phyloP scores from a whole-genome alignment of 2,329 filamentous ascomycete genomes.

The Aspergillus clavatus region DNA sequence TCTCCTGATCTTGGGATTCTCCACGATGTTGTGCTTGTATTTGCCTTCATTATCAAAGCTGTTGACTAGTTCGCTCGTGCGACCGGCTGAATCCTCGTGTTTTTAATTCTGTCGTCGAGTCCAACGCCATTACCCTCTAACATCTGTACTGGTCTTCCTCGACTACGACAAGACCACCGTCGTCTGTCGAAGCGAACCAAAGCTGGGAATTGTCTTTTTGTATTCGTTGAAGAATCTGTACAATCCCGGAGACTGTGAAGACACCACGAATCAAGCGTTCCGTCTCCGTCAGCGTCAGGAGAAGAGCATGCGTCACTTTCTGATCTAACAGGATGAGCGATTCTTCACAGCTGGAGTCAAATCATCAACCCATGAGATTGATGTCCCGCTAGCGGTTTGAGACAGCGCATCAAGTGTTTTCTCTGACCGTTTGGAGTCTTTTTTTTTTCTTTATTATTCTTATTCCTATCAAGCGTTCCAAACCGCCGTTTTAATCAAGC shows the following conservation, averaged over 20 bases:
- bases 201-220: neutral
- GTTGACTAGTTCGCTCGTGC: constrained; percentile 8
- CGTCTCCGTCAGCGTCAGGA: constrained; percentile 3
- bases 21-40: constrained; percentile 12
- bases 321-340: constrained; percentile 17
- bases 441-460: neutral
- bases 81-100: constrained; percentile 6
- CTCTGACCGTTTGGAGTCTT: neutral
- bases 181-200: constrained; percentile 5
- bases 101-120: neutral
- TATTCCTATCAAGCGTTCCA: neutral
- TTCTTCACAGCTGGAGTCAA: constrained; percentile 2
- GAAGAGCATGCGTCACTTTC: constrained; percentile 11
- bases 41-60: neutral
- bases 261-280: too few relatives aligned
- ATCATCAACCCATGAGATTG: neutral
- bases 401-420: neutral
- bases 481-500: neutral
- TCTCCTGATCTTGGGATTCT: neutral
- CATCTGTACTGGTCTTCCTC: neutral
- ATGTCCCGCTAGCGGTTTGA: neutral
- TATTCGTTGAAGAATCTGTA: constrained; percentile 2
- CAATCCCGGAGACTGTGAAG: neutral
- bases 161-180: neutral
- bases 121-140: neutral